Evolutionary conservation across 139 green algal genomes (phyloP).

Genomic region (Volvox africanus): DNA sequence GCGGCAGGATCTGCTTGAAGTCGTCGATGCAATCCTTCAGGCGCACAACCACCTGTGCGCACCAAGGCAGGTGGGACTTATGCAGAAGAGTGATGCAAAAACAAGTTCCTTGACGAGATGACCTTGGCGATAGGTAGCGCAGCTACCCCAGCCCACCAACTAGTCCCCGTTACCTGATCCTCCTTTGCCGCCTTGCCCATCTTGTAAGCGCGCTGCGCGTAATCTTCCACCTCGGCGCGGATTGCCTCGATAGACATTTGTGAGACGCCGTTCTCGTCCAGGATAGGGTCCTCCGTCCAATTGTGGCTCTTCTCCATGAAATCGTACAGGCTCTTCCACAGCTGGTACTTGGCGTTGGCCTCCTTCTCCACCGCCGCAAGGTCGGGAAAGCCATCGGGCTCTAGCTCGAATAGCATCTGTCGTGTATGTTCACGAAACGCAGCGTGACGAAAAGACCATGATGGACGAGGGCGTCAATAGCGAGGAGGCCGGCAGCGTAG

Average conservation of each 20-base stretch:
- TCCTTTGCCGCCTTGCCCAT: constrained; percentile 81
- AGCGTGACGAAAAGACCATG: too few relatives aligned
- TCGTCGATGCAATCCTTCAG: constrained; percentile 83
- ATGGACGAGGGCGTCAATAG: too few relatives aligned
- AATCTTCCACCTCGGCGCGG: constrained; percentile 74
- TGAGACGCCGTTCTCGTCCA: constrained; percentile 64
- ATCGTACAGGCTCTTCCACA: constrained; percentile 77
- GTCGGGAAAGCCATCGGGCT: constrained; percentile 66
- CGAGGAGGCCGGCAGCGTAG: too few relatives aligned
- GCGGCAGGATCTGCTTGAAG: constrained; percentile 78
- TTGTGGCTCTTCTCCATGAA: constrained; percentile 74
- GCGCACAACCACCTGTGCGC: constrained; percentile 63
- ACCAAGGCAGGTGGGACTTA: too few relatives aligned
- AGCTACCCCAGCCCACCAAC: too few relatives aligned
- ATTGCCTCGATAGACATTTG: constrained; percentile 75
- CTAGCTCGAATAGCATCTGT: constrained; percentile 69
- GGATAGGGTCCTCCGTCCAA: constrained; percentile 78
- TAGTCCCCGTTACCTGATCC: constrained; percentile 27
- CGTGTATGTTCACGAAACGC: too few relatives aligned
- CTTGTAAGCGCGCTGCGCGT: constrained; percentile 75
- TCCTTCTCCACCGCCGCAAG: constrained; percentile 72
- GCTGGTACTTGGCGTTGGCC: constrained; percentile 67
- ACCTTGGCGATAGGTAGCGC: too few relatives aligned
- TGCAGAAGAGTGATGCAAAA: too few relatives aligned
- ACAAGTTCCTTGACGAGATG: too few relatives aligned